Conservation (phyloP, 1,139 yeast species). For the Candida tunisiensis region DNA sequence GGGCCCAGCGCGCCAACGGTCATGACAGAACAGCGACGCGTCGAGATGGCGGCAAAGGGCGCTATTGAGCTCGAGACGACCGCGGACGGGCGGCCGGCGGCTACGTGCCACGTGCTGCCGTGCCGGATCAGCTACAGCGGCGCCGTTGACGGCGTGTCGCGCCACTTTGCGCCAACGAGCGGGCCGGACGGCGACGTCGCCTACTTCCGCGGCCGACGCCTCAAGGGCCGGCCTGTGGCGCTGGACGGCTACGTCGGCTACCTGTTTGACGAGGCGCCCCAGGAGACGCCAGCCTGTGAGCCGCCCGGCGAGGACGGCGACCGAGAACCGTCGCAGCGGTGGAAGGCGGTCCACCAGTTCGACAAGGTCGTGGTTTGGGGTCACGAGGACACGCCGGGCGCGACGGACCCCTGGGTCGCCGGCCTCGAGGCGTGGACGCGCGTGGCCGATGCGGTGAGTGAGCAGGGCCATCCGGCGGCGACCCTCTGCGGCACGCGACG, state of each 20-base stretch:
- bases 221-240: conserved; percentile 7
- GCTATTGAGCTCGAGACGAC: too few species aligned
- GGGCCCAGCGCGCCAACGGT: too few species aligned
- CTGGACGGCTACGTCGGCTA: conserved; percentile 4
- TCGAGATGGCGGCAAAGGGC: too few species aligned
- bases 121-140: conserved; percentile 13
- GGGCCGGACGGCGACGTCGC: conserved; percentile 3
- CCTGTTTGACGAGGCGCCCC: not conserved
- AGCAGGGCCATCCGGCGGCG: too few species aligned
- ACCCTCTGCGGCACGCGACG: too few species aligned
- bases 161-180: conserved; percentile 5
- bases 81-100: too few species aligned
- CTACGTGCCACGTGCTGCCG: conserved; percentile 10
- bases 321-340: not conserved
- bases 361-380: not conserved
- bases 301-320: not conserved
- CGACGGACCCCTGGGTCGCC: not conserved
- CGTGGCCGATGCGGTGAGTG: not conserved
- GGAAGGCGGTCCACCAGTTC: not conserved
- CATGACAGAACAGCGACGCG: too few species aligned
- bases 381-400: not conserved
- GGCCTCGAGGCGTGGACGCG: not conserved
- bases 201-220: conserved; percentile 12
- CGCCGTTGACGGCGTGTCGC: conserved; percentile 8
- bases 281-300: not conserved